Evolutionary conservation across 768 basidiomycete genomes (phyloP), one percentile per base, ranked within the genome.

Genomic region (Cubamyces sp.): DNA sequence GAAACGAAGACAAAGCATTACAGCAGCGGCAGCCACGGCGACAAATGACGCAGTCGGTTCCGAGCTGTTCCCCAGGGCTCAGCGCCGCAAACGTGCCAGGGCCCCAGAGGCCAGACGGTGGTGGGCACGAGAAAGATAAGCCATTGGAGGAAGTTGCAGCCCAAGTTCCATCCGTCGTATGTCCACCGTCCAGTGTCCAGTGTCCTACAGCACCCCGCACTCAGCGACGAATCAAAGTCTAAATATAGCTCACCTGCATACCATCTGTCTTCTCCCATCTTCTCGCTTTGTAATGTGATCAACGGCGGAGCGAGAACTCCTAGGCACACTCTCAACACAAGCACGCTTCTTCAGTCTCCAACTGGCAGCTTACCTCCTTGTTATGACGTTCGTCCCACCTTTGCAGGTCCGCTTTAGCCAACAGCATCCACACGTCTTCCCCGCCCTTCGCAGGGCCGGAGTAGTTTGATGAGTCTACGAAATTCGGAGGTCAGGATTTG

Each of bases 1-100:
- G 26, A 23, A 21, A n/a, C 5, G 19, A 23, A 19, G 12, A 23
- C 19, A 46, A 46, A 8, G 53, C 18, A 54, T 14, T 14, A 46
- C n/a, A 15, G n/a, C 28, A n/a, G 30, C 34, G 9, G 34, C 34
- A 11, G 45, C 11, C 6, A 21, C 48, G 48, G 60, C 8, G 16
- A 30, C 57, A 59, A 7, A 50, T 61, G 60, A 61, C 54, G 61
- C 61, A 56, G 60, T 25, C 25, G 47, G 39, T 30, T 42, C 59
- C 59, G 51, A 15, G 9, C 43, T 46, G 16, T 23, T 46, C n/a
- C 25, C n/a, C 48, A 9, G 28, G 18, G 16, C 34, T 34, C 5
- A 40, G 34, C 48, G 15, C 21, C 11, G 47, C 41, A 16, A 12
- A 41, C 28, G n/a, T 19, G 18, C 47, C 15, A 30, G 40, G 11